Evolutionary conservation across 371 early-diverging fungal genomes (phyloP), one percentile per base, ranked within the genome.

Genomic region (Edhazardia aedis): DNA sequence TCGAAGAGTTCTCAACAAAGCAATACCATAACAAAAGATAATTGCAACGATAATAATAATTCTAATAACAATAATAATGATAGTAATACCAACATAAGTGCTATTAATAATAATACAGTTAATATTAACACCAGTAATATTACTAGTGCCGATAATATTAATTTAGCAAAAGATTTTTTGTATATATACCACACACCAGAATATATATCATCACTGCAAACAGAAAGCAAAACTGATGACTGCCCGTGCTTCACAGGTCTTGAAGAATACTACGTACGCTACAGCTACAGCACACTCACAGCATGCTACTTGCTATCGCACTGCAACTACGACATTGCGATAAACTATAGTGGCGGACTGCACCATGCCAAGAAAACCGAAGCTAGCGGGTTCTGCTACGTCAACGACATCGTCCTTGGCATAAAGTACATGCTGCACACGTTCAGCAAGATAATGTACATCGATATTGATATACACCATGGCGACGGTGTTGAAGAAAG

Each of bases 211-310:
- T n/a, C 86, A 80, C 70, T 22, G 16, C 38, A 51, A 47, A 7
- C 47, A n/a, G 88, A 89, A 55, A 78, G 84, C 11, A 84, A 87
- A 38, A 67, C 66, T 25, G 88, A 88, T 45, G 93, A 93, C 70
- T 94, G 94, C 65, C 95, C 94, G 2, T 79, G 85, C 1, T 93
- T 95, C 74, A 82, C 82, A 49, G 91, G 89, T 4, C 76, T 98
- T 64, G 86, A 82, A 70, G 89, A 91, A 40, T 94, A 88, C 63
- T 88, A 90, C 70, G 75, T 77, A 47, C 78, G 80, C 16, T 86
- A 83, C 62, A 82, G 88, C 11, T 90, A 92, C 50, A 90, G 88
- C 7, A 84, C 91, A 7, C 81, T 90, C 18, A 85, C 80, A 61
- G 85, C 83, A 0, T 82, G 87, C 9, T 64, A 80, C 23, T 79